Conservation (phyloP, 495 filamentous ascomycete species). For the Penicillium cinerascens region DNA sequence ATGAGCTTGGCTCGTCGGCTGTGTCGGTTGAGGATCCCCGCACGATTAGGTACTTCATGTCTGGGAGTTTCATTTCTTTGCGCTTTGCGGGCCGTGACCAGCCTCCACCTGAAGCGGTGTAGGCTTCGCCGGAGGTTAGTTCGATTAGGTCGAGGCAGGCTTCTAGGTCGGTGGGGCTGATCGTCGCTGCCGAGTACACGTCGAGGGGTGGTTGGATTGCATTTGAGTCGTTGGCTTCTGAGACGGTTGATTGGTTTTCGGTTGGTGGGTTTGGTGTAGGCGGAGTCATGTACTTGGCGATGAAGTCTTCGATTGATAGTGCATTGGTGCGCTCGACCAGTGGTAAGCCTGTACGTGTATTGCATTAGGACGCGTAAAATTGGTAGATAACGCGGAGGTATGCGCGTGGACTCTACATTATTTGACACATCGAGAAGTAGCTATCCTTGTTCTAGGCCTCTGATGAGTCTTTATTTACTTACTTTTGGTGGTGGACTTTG, state of each 20-base stretch:
- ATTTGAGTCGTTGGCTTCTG: neutral
- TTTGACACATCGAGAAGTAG: neutral
- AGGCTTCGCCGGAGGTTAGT: constrained; percentile 63
- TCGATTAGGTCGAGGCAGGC: constrained; percentile 70
- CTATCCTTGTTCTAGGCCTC: neutral
- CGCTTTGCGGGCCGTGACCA: constrained; percentile 70
- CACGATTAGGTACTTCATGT: constrained; percentile 65
- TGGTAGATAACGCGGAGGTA: neutral
- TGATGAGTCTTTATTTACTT: constrained; percentile 1
- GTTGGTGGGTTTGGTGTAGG: neutral
- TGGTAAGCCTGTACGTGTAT: constrained; percentile 17
- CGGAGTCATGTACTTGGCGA: constrained; percentile 26
- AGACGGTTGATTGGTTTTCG: neutral
- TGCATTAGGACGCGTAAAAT: constrained; percentile 1
- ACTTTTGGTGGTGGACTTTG: constrained; percentile 13
- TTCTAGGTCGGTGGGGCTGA: constrained; percentile 52
- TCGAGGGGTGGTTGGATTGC: constrained; percentile 10
- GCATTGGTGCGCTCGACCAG: constrained; percentile 45
- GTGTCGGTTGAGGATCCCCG: constrained; percentile 20
- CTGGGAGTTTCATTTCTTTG: constrained; percentile 70
- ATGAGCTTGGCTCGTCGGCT: constrained; percentile 2
- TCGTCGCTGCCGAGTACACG: constrained; percentile 43
- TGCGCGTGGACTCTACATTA: neutral
- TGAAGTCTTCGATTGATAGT: constrained; percentile 33
- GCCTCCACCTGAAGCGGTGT: constrained; percentile 58